Conservation (phyloP, 306 rosid genomes). For the Alnus glutinosa region DNA sequence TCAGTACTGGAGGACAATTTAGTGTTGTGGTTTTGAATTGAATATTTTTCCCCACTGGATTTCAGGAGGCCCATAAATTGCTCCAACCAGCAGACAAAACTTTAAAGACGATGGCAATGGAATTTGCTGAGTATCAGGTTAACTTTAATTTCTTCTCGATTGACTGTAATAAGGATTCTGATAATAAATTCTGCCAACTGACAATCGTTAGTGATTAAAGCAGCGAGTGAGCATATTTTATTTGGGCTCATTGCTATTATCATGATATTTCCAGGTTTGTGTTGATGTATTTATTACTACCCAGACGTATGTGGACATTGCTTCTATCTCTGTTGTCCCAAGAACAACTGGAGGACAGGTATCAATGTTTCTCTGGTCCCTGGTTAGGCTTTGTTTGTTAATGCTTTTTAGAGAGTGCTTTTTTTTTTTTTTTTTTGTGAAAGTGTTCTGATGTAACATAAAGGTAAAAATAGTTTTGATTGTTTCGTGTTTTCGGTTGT, state of each 20-base stretch:
- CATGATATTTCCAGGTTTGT: conserved; percentile 66
- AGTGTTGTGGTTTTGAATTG: not conserved
- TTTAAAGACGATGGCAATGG: conserved; percentile 81
- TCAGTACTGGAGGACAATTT: not conserved
- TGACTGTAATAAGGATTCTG: conserved; percentile 17
- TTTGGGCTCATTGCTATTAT: conserved; percentile 25
- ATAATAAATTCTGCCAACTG: conserved; percentile 18
- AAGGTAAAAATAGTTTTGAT: too few species aligned
- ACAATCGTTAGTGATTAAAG: conserved; percentile 12
- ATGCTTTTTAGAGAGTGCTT: not conserved
- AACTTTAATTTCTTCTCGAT: conserved; percentile 25
- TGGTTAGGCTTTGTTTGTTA: not conserved
- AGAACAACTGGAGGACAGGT: conserved; percentile 99
- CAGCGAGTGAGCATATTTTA: conserved; percentile 15
- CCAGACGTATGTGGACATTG: conserved; percentile 83
- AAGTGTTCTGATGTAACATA: not conserved
- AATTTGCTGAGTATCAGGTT: conserved; percentile 96
- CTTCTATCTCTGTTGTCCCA: conserved; percentile 84
- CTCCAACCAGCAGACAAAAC: conserved; percentile 90
- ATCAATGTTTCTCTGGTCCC: conserved; percentile 13
- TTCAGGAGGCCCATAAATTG: conserved; percentile 92
- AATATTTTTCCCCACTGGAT: conserved; percentile 30
- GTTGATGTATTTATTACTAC: conserved; percentile 88
- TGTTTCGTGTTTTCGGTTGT: too few species aligned
- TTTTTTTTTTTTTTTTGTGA: not conserved